Percentiles rank a stretch among this genome's conserved stretches.
phyloP scores from a whole-genome alignment of 78 protist genomes.

The Monocercomonoides exilis region DNA sequence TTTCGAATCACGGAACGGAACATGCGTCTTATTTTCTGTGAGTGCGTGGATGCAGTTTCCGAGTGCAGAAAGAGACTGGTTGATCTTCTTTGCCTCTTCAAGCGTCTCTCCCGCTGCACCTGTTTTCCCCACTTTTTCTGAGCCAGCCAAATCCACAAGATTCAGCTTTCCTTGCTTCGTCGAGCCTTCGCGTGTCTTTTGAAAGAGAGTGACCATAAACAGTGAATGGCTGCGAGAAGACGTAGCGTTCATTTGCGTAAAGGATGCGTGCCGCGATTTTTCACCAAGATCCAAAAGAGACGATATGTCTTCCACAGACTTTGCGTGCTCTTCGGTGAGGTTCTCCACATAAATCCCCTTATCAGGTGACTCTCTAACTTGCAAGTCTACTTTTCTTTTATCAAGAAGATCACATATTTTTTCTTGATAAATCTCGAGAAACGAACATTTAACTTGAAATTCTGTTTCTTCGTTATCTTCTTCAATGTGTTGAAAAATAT shows the following conservation, averaged over 20 bases:
- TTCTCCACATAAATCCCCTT: constrained; percentile 18
- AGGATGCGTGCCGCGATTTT: background rate
- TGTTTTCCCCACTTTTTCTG: constrained; percentile 7
- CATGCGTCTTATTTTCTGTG: background rate
- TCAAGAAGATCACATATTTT: constrained; percentile 29
- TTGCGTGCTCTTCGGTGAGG: constrained; percentile 7
- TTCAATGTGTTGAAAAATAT: constrained; percentile 25
- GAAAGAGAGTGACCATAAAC: background rate
- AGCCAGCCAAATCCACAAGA: constrained; percentile 15
- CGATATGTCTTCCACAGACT: background rate
- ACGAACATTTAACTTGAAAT: constrained; percentile 13
- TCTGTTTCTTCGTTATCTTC: constrained; percentile 17
- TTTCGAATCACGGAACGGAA: constrained; percentile 32
- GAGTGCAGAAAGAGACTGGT: constrained; percentile 30
- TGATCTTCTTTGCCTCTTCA: constrained; percentile 19
- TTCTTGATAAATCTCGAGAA: constrained; percentile 33
- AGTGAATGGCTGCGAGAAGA: constrained; percentile 1
- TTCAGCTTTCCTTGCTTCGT: constrained; percentile 7
- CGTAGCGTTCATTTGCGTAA: constrained; percentile 1
- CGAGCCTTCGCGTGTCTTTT: background rate
- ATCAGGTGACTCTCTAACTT: constrained; percentile 3
- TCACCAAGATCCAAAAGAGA: background rate
- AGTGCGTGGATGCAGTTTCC: constrained; percentile 34
- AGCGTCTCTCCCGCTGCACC: constrained; percentile 3
- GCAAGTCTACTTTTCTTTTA: background rate